phyloP scores from a whole-genome alignment of 2,329 filamentous ascomycete genomes.

The Botrytis elliptica region DNA sequence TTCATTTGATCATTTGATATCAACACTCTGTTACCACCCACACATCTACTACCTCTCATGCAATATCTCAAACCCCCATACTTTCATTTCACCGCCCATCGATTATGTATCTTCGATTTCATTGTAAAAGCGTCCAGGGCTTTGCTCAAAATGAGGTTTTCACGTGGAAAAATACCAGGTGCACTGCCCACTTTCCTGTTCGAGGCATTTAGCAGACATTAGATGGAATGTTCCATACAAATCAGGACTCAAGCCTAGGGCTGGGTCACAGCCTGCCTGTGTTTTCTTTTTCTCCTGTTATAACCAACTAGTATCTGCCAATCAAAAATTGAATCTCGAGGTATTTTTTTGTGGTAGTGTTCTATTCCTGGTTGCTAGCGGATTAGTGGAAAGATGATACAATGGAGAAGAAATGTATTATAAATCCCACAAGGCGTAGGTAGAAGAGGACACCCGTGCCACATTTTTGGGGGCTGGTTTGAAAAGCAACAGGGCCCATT shows the following conservation, averaged over 20 bases:
- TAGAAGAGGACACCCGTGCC: background rate
- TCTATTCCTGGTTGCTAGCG: background rate
- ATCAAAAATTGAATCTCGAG: background rate
- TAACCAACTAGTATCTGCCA: background rate
- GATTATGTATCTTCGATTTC: background rate
- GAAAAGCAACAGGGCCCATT: background rate
- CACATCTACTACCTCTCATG: slow-evolving; percentile 1
- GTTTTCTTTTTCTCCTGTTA: background rate
- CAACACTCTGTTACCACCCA: slow-evolving; percentile 4
- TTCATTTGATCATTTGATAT: slow-evolving; percentile 6
- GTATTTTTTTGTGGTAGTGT: background rate
- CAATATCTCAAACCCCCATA: slow-evolving; percentile 8
- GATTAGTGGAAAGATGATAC: background rate
- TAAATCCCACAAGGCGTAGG: slow-evolving; percentile 1
- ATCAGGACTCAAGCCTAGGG: background rate
- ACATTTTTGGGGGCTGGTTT: slow-evolving; percentile 15
- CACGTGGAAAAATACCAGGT: background rate
- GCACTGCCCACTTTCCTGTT: slow-evolving; percentile 3
- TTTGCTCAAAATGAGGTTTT: background rate
- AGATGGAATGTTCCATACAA: background rate
- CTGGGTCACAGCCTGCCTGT: background rate
- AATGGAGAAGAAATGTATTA: background rate
- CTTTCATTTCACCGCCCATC: slow-evolving; percentile 17
- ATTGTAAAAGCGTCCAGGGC: slow-evolving; percentile 7
- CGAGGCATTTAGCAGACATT: slow-evolving; percentile 6